A percentile compares a stretch with the other conserved stretches of the same genome.
Evolutionary conservation across 805 yeast genomes (phyloP).

Genomic region (Wickerhamiella dianesei): DNA sequence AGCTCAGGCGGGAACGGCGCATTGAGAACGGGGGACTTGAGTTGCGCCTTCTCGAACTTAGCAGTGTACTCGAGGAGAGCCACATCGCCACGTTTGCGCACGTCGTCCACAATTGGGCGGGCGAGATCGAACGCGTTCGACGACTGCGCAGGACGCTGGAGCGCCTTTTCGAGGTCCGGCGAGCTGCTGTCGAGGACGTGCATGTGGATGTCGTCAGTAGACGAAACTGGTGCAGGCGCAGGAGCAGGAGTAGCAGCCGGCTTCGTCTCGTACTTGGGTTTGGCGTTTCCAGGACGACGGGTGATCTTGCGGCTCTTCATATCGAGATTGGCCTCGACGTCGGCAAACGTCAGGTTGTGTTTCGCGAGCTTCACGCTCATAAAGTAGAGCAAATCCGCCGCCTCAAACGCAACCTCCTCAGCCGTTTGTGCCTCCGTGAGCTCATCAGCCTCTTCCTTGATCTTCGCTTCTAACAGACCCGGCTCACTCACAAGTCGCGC

Average conservation of each 20-base stretch:
- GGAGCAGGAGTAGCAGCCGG: constrained; percentile 1
- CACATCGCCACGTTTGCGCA: constrained; percentile 63
- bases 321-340: constrained; percentile 74
- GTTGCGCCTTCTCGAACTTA: constrained; percentile 70
- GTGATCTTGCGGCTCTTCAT: constrained; percentile 74
- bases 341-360: constrained; percentile 64
- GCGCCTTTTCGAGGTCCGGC: constrained; percentile 34
- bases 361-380: constrained; percentile 53
- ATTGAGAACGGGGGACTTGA: constrained; percentile 55
- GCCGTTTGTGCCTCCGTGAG: constrained; percentile 64
- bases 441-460: constrained; percentile 94
- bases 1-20: constrained; percentile 80
- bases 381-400: constrained; percentile 75
- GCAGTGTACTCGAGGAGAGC: constrained; percentile 83
- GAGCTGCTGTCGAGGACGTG: constrained; percentile 24
- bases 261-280: constrained; percentile 43
- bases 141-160: constrained; percentile 92
- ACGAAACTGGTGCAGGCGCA: constrained; percentile 1
- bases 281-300: constrained; percentile 93
- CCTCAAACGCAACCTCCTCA: constrained; percentile 85
- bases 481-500: constrained; percentile 73
- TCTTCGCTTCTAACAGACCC: constrained; percentile 60
- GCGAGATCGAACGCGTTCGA: constrained; percentile 87
- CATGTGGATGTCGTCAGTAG: constrained; percentile 15
- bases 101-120: constrained; percentile 73